A percentile compares a stretch with the other conserved stretches of the same genome.
Evolutionary conservation across 169 alveolate genomes (phyloP).

Genomic region (Eimeria zaria): DNA sequence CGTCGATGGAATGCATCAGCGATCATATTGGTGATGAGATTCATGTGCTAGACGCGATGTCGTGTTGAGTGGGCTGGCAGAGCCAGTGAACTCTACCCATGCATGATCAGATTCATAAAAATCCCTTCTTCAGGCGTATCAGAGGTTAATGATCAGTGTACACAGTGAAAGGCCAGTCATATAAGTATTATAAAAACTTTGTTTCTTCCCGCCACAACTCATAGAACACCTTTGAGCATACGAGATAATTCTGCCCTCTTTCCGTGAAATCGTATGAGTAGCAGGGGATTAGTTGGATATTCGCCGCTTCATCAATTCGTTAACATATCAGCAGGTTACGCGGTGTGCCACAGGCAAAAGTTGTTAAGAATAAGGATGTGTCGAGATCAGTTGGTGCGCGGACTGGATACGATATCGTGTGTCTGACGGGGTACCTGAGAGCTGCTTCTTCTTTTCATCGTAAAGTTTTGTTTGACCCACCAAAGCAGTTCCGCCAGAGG

Average conservation of each 20-base stretch:
- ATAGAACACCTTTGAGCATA: neutral
- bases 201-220: neutral
- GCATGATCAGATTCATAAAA: conserved; percentile 82
- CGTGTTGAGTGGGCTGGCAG: neutral
- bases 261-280: neutral
- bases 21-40: neutral
- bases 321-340: neutral
- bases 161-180: neutral
- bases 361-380: neutral
- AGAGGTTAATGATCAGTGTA: neutral
- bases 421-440: no score
- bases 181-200: neutral
- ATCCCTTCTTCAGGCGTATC: neutral
- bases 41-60: neutral
- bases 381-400: neutral
- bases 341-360: neutral
- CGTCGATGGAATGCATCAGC: neutral
- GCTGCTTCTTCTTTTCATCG: neutral
- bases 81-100: neutral
- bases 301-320: neutral
- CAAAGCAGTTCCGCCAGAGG: neutral
- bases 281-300: neutral
- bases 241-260: neutral
- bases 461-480: neutral
- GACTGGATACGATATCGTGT: neutral